phyloP scores from a whole-genome alignment of 2,329 filamentous ascomycete genomes.

The Torrubiellomyces zombiae region DNA sequence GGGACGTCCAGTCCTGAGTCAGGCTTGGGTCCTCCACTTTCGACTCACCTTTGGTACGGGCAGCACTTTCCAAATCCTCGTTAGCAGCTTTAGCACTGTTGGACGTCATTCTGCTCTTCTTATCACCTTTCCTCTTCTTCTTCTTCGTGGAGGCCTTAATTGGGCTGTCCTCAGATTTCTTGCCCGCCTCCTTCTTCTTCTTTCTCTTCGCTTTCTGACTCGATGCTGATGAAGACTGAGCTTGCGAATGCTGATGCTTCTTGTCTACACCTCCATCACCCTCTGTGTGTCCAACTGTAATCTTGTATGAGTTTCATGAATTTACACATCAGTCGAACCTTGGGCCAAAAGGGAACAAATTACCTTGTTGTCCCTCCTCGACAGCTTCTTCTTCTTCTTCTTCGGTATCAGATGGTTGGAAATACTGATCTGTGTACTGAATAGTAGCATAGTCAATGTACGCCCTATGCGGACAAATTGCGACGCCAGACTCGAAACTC shows the following conservation, averaged over 20 bases:
- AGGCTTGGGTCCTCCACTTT: too few species aligned
- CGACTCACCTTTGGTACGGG: too few species aligned
- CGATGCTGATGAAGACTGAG: slow-evolving; percentile 1
- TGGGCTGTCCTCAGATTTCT: slow-evolving; percentile 6
- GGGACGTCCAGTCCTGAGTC: too few species aligned
- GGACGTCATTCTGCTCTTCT: slow-evolving; percentile 7
- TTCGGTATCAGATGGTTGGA: slow-evolving; percentile 22
- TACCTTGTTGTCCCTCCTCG: slow-evolving; percentile 6
- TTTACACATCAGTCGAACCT: too few species aligned
- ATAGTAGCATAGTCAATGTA: slow-evolving; percentile 21
- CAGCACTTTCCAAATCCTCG: not conserved
- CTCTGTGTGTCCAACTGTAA: too few species aligned
- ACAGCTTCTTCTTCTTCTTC: slow-evolving; percentile 14
- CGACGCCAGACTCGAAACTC: slow-evolving; percentile 19
- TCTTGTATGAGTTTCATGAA: too few species aligned
- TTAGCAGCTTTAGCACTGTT: not conserved
- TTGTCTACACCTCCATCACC: slow-evolving; percentile 1
- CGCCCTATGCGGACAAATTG: slow-evolving; percentile 22
- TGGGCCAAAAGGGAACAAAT: slow-evolving; percentile 2
- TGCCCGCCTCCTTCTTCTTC: slow-evolving; percentile 7
- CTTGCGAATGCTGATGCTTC: slow-evolving; percentile 1
- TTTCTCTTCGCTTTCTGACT: slow-evolving; percentile 7
- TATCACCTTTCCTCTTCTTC: slow-evolving; percentile 9
- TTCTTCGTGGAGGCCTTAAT: slow-evolving; percentile 4
- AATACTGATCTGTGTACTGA: slow-evolving; percentile 25